A percentile compares a stretch with the other conserved stretches of the same genome.
Evolutionary conservation across 1,284 basidiomycete genomes (phyloP).

Genomic region (Irpex sp.): DNA sequence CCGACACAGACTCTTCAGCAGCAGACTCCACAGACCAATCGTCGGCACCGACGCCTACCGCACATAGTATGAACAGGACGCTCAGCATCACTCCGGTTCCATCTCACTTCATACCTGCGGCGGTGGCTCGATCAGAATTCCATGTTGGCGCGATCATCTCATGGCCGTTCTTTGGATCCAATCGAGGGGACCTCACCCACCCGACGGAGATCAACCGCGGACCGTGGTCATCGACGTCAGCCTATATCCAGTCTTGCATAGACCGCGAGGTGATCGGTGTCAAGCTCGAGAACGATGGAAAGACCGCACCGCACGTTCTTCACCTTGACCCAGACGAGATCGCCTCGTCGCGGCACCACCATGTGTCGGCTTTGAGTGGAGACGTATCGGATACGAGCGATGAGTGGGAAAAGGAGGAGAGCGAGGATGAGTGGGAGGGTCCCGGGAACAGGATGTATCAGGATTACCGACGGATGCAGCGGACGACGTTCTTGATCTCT

Average conservation of each 20-base stretch:
- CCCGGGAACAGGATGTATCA: slow-evolving; percentile 71
- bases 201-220: slow-evolving; percentile 71
- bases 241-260: slow-evolving; percentile 62
- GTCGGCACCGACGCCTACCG: slow-evolving; percentile 13
- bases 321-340: slow-evolving; percentile 79
- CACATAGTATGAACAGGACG: slow-evolving; percentile 5
- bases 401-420: slow-evolving; percentile 72
- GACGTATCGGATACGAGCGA: slow-evolving; percentile 69
- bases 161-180: slow-evolving; percentile 84
- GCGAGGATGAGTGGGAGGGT: slow-evolving; percentile 72
- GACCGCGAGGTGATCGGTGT: slow-evolving; percentile 66
- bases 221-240: slow-evolving; percentile 58
- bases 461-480: slow-evolving; percentile 75
- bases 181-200: slow-evolving; percentile 66
- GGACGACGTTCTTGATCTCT: slow-evolving; percentile 70
- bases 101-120: not conserved
- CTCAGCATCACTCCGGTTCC: slow-evolving; percentile 13
- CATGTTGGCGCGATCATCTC: slow-evolving; percentile 77
- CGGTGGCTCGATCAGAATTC: slow-evolving; percentile 33
- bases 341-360: slow-evolving; percentile 62
- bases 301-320: slow-evolving; percentile 64
- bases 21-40: slow-evolving; percentile 8
- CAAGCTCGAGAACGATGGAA: slow-evolving; percentile 69
- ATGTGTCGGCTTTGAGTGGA: slow-evolving; percentile 56
- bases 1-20: slow-evolving; percentile 30